Percentiles rank a stretch among this genome's conserved stretches.
Conservation (phyloP, 106 monocot species). For the Dioscorea alata region DNA sequence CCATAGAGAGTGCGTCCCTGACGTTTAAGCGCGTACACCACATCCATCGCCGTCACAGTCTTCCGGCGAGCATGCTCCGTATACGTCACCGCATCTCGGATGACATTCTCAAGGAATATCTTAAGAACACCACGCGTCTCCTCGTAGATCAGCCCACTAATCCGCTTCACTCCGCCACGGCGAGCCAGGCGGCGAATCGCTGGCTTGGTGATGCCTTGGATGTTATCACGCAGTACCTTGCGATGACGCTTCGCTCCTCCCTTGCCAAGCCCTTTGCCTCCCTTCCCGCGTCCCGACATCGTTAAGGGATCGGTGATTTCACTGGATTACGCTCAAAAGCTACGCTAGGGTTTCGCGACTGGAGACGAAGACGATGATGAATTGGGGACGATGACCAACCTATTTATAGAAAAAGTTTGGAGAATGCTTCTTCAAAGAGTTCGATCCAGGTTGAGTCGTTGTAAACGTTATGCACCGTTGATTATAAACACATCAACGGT, state of each 20-base stretch:
- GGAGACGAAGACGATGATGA: not conserved
- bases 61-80: constrained; percentile 86
- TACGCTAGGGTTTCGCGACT: not conserved
- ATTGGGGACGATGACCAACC: not conserved
- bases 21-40: constrained; percentile 87
- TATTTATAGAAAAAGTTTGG: not conserved
- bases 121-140: constrained; percentile 90
- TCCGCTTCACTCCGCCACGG: constrained; percentile 87
- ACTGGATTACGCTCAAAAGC: not conserved
- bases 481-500: not conserved
- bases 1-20: constrained; percentile 79
- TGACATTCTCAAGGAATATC: constrained; percentile 93
- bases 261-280: constrained; percentile 66
- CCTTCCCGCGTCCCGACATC: constrained; percentile 57
- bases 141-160: constrained; percentile 91
- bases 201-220: constrained; percentile 94
- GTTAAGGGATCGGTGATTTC: not conserved
- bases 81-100: constrained; percentile 88
- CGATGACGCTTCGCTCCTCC: constrained; percentile 81
- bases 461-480: not conserved
- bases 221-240: constrained; percentile 87
- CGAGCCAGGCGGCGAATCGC: constrained; percentile 78
- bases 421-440: not conserved
- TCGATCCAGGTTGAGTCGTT: not conserved
- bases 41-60: constrained; percentile 88